Conservation (phyloP, 345 rosid genomes). For the Eucalyptus albens region DNA sequence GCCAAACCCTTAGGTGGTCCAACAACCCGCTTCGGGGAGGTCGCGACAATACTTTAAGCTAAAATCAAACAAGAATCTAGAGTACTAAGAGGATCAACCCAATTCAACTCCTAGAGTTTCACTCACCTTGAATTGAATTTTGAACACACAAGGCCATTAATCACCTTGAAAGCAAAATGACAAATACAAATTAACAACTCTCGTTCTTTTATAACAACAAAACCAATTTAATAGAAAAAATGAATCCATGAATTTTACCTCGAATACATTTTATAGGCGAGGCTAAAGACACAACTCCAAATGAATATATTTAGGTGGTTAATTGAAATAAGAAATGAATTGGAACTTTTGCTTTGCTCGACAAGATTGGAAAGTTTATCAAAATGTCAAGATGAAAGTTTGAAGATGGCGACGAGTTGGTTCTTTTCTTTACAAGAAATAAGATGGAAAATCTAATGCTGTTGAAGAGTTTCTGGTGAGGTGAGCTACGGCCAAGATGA, state of each 20-base stretch:
- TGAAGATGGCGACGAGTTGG: neutral
- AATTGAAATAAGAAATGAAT: neutral
- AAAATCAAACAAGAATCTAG: neutral
- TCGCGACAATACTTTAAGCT: too few species aligned
- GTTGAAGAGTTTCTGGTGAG: neutral
- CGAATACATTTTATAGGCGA: neutral
- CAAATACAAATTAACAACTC: neutral
- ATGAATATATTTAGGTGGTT: neutral
- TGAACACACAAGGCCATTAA: neutral
- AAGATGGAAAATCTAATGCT: neutral
- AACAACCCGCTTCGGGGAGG: too few species aligned
- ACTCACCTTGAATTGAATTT: neutral
- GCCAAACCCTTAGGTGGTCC: too few species aligned
- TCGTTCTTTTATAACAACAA: neutral
- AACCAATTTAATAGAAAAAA: neutral
- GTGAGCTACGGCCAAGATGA: neutral
- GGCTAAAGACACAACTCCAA: neutral
- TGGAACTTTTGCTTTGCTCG: neutral
- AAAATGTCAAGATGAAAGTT: neutral
- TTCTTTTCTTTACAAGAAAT: neutral
- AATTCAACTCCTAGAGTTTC: neutral
- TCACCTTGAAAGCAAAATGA: neutral
- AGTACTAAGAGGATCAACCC: neutral
- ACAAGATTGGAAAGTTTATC: neutral
- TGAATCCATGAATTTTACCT: neutral